Percentiles rank a stretch among this genome's conserved stretches.
phyloP scores from a whole-genome alignment of 352 stramenopile species.

The Pythium sp. region DNA sequence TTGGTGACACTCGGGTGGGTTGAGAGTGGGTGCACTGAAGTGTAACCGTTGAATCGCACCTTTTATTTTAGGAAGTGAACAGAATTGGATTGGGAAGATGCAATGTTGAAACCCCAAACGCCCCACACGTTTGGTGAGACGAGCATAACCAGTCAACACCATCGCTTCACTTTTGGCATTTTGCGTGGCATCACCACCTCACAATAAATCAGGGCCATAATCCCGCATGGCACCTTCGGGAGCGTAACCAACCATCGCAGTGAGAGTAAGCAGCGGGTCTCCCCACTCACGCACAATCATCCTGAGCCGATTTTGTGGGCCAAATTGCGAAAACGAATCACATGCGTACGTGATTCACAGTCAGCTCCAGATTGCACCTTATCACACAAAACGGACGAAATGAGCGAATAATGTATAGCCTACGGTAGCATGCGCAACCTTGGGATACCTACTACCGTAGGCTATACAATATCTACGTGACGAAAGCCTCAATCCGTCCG shows the following conservation, averaged over 20 bases:
- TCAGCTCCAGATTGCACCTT: not conserved
- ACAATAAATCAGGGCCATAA: conserved; percentile 4
- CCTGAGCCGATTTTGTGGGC: not conserved
- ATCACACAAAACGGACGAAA: too few species aligned
- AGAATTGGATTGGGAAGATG: not conserved
- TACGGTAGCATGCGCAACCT: too few species aligned
- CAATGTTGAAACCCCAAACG: not conserved
- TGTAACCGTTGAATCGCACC: not conserved
- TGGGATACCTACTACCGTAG: too few species aligned
- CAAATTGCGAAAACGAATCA: not conserved
- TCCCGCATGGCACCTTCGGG: not conserved
- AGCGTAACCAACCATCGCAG: not conserved
- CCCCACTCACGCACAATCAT: not conserved
- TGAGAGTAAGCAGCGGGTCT: conserved; percentile 1
- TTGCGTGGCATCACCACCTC: not conserved
- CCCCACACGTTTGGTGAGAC: not conserved
- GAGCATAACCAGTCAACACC: not conserved
- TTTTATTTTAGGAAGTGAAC: not conserved
- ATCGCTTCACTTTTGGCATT: not conserved
- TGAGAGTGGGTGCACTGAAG: not conserved
- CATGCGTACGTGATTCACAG: not conserved
- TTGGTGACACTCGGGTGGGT: not conserved
- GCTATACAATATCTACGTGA: too few species aligned
- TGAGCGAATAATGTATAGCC: too few species aligned
- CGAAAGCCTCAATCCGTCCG: too few species aligned